Conservation (phyloP, 2,329 filamentous ascomycete genomes). For the Tympanopsis confertula region DNA sequence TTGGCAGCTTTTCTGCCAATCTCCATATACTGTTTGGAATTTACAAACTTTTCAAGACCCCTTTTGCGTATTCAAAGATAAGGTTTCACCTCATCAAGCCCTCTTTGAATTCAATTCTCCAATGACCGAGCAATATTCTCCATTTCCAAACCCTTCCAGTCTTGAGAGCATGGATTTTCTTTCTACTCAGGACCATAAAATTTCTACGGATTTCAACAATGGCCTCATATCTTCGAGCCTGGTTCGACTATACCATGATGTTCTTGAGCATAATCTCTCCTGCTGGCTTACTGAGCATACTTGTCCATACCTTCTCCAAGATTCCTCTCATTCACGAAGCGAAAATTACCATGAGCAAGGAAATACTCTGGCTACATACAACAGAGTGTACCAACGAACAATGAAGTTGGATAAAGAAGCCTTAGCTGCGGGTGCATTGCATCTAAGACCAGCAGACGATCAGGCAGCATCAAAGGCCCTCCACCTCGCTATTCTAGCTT, state of each 20-base stretch:
- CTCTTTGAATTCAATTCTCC: neutral
- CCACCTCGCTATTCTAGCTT: conserved; percentile 36
- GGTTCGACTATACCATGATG: conserved; percentile 39
- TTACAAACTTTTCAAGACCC: no score
- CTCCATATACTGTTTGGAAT: neutral
- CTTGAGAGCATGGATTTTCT: conserved; percentile 3
- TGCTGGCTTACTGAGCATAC: conserved; percentile 42
- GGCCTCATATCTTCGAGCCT: conserved; percentile 27
- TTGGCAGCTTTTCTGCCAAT: neutral
- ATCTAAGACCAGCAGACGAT: conserved; percentile 26
- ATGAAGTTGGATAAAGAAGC: conserved; percentile 32
- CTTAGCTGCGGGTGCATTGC: conserved; percentile 23
- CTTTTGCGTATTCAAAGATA: no score
- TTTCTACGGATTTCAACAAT: conserved; percentile 16
- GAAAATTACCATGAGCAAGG: conserved; percentile 12
- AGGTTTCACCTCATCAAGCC: neutral
- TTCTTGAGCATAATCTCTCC: conserved; percentile 36
- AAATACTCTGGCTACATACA: conserved; percentile 28
- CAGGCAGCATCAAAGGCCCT: conserved; percentile 30
- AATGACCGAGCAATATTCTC: neutral
- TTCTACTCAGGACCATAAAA: conserved; percentile 7
- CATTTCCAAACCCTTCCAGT: neutral
- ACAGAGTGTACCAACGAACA: conserved; percentile 36
- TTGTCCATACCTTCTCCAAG: conserved; percentile 30
- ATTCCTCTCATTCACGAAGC: conserved; percentile 6